phyloP scores from a whole-genome alignment of 371 early-diverging fungal species.

The Mortierella sp. region DNA sequence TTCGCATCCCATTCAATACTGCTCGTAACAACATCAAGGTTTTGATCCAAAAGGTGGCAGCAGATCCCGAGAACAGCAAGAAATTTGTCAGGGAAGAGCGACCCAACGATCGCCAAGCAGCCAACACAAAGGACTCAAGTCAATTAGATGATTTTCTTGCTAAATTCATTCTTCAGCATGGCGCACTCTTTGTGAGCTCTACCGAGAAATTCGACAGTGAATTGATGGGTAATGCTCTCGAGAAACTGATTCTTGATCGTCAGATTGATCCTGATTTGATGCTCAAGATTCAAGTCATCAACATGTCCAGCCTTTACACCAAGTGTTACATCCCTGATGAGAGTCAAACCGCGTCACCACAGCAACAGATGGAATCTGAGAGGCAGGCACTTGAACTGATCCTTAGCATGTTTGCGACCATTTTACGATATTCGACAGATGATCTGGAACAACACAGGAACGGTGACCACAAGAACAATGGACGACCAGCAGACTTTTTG shows the following conservation, averaged over 20 bases:
- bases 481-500: conserved; percentile 43
- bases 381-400: conserved; percentile 45
- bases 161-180: conserved; percentile 40
- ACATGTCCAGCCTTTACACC: conserved; percentile 56
- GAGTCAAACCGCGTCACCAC: conserved; percentile 20
- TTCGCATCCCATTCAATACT: conserved; percentile 58
- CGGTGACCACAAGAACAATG: conserved; percentile 34
- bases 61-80: conserved; percentile 40
- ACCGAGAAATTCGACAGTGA: conserved; percentile 25
- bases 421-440: conserved; percentile 25
- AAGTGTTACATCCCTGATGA: conserved; percentile 54
- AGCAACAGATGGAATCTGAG: conserved; percentile 31
- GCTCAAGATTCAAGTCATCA: conserved; percentile 55
- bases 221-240: conserved; percentile 26
- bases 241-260: conserved; percentile 38
- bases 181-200: conserved; percentile 36
- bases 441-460: conserved; percentile 46
- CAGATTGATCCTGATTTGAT: conserved; percentile 42
- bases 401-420: conserved; percentile 39
- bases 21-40: conserved; percentile 60
- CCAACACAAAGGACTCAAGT: conserved; percentile 34
- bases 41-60: conserved; percentile 43
- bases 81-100: conserved; percentile 45
- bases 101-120: conserved; percentile 35
- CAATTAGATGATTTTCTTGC: conserved; percentile 39